These are phyloP conservation scores for Teratosphaeria viscida DNA, from an alignment of 2,329 filamentous ascomycete species.

Conservation along the genomic window DNA sequence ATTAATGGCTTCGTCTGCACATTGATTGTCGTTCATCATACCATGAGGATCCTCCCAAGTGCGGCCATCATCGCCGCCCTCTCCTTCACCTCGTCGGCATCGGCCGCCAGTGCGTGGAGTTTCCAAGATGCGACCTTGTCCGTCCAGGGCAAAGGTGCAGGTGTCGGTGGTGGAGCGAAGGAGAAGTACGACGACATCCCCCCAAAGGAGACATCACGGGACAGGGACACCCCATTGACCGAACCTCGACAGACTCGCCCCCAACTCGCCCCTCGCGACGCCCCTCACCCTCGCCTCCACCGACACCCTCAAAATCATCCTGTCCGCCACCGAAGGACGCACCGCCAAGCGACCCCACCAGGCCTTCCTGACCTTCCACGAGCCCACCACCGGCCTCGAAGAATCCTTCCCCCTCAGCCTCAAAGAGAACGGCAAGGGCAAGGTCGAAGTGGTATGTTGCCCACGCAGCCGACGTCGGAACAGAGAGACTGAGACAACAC, in stretches of 20 bases:
- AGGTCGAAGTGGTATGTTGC: slow-evolving; percentile 66
- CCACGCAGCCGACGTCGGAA: too few relatives aligned
- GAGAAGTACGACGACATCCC: slow-evolving; percentile 39
- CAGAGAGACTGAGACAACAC: slow-evolving; percentile 3
- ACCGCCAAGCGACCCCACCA: slow-evolving; percentile 82
- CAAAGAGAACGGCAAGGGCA: slow-evolving; percentile 80
- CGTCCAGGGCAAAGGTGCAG: slow-evolving; percentile 50
- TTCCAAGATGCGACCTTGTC: slow-evolving; percentile 64
- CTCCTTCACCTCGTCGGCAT: slow-evolving; percentile 22
- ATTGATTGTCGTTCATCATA: not conserved
- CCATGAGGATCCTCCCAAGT: slow-evolving; percentile 19
- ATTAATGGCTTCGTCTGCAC: not conserved
- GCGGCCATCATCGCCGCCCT: slow-evolving; percentile 11
- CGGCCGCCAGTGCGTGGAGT: slow-evolving; percentile 50
- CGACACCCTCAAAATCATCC: slow-evolving; percentile 69
- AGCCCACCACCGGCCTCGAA: slow-evolving; percentile 66
- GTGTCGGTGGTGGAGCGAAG: slow-evolving; percentile 42
- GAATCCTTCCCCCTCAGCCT: slow-evolving; percentile 74
- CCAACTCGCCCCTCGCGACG: slow-evolving; percentile 43
- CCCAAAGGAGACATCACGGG: too few relatives aligned
- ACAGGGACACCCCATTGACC: too few relatives aligned
- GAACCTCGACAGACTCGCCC: slow-evolving; percentile 25
- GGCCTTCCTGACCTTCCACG: slow-evolving; percentile 76
- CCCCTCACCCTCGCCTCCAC: slow-evolving; percentile 54
- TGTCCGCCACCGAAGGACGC: slow-evolving; percentile 72